Conservation (phyloP, 2,329 filamentous ascomycete species). For the Nigrospora oryzae region DNA sequence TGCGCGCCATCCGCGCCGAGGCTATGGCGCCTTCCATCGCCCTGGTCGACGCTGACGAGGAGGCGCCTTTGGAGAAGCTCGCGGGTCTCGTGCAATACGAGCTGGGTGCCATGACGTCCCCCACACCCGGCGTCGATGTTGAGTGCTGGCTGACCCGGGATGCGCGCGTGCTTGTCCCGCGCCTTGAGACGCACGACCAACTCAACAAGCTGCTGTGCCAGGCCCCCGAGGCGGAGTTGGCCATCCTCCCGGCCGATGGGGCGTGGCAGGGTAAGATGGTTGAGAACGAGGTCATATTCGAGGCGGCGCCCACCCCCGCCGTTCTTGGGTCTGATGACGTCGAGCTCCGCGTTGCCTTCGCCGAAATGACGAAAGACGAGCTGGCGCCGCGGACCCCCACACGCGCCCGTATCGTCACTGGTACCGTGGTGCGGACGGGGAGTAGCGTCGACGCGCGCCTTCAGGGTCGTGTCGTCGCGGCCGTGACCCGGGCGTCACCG, state of each 20-base stretch:
- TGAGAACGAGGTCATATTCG: slow-evolving; percentile 1
- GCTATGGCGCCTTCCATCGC: background rate
- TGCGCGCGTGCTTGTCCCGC: slow-evolving; percentile 1
- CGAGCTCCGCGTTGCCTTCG: slow-evolving; percentile 1
- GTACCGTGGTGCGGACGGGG: slow-evolving; percentile 1
- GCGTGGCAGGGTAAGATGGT: slow-evolving; percentile 1
- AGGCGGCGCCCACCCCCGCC: background rate
- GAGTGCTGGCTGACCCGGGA: slow-evolving; percentile 3
- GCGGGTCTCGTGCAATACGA: background rate
- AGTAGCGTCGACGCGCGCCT: slow-evolving; percentile 1
- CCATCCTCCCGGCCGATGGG: background rate
- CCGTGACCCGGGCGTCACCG: background rate
- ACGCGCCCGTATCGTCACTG: background rate
- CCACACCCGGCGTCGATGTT: background rate
- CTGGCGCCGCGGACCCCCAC: background rate
- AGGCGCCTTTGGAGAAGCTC: background rate
- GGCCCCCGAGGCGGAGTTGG: background rate
- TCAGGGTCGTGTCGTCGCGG: background rate
- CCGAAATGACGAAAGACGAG: background rate
- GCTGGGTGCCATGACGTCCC: background rate
- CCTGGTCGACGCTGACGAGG: slow-evolving; percentile 2
- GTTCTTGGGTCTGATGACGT: background rate
- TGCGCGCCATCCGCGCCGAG: slow-evolving; percentile 3
- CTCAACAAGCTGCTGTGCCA: background rate
- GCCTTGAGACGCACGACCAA: slow-evolving; percentile 1